Conservation (phyloP, 208 protist genomes). For the Crithidia sp. region DNA sequence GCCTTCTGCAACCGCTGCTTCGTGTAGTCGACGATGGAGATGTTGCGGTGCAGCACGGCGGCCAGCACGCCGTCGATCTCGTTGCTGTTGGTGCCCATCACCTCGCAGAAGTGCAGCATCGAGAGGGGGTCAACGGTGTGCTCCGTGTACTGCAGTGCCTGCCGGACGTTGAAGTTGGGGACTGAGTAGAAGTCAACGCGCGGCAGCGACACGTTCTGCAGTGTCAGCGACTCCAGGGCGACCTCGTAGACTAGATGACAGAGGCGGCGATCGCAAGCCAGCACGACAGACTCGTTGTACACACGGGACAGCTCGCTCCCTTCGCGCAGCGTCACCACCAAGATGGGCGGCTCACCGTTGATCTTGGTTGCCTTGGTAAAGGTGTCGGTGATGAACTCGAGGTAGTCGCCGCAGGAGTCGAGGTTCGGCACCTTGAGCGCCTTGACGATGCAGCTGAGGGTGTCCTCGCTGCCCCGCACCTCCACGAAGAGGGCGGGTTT, state of each 20-base stretch:
- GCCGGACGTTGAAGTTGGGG: conserved; percentile 67
- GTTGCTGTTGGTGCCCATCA: conserved; percentile 82
- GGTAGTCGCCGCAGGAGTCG: conserved; percentile 80
- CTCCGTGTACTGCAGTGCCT: conserved; percentile 81
- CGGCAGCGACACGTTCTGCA: conserved; percentile 63
- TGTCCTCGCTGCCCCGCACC: conserved; percentile 74
- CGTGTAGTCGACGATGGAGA: conserved; percentile 61
- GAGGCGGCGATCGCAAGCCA: conserved; percentile 74
- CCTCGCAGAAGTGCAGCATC: conserved; percentile 69
- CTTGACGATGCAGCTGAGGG: conserved; percentile 64
- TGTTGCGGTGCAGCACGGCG: conserved; percentile 62
- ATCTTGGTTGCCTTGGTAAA: conserved; percentile 69
- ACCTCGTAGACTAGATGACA: conserved; percentile 85
- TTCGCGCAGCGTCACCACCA: conserved; percentile 82
- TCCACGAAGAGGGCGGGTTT: conserved; percentile 81
- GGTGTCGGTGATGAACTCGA: conserved; percentile 81
- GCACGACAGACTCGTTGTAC: conserved; percentile 78
- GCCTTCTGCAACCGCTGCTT: conserved; percentile 74
- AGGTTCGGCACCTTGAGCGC: conserved; percentile 81
- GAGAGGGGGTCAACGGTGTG: conserved; percentile 75
- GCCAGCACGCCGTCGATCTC: conserved; percentile 82
- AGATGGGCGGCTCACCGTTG: conserved; percentile 69
- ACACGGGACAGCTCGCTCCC: conserved; percentile 67
- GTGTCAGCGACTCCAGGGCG: conserved; percentile 68
- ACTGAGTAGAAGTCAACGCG: conserved; percentile 78